Conservation (phyloP, 2,329 filamentous ascomycete genomes). For the Ophiostoma himal-ulmi region DNA sequence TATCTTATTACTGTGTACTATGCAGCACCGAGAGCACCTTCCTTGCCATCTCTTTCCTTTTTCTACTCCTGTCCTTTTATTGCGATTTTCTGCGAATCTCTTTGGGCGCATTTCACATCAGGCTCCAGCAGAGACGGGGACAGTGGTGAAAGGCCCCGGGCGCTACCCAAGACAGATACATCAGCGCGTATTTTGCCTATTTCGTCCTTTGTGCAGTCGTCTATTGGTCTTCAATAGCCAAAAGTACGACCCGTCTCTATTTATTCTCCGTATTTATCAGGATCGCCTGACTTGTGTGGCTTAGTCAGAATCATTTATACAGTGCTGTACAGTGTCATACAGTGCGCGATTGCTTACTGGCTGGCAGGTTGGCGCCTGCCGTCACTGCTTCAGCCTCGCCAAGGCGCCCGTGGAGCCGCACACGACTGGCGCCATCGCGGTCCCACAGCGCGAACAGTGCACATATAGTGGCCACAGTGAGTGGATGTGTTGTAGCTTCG, state of each 20-base stretch:
- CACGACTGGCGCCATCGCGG: background rate
- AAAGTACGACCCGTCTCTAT: background rate
- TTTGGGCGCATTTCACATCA: constrained; percentile 9
- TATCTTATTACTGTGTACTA: no score
- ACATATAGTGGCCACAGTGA: background rate
- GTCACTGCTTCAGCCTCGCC: constrained; percentile 9
- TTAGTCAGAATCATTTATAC: background rate
- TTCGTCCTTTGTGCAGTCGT: background rate
- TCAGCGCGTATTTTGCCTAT: background rate
- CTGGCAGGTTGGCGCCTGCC: background rate
- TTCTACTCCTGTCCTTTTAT: background rate
- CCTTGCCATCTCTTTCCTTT: background rate
- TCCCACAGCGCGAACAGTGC: constrained; percentile 1
- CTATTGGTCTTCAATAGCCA: background rate
- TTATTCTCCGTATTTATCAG: background rate
- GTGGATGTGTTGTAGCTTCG: no score
- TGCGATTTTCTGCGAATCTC: constrained; percentile 7
- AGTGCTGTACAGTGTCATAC: background rate
- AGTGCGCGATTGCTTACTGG: background rate
- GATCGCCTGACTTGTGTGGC: background rate
- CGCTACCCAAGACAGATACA: background rate
- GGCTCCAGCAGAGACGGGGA: background rate
- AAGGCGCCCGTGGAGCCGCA: constrained; percentile 4
- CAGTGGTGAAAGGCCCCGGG: background rate
- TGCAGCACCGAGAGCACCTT: background rate